Evolutionary conservation across 1,284 basidiomycete genomes (phyloP).

Genomic region (Flammula alnicola): DNA sequence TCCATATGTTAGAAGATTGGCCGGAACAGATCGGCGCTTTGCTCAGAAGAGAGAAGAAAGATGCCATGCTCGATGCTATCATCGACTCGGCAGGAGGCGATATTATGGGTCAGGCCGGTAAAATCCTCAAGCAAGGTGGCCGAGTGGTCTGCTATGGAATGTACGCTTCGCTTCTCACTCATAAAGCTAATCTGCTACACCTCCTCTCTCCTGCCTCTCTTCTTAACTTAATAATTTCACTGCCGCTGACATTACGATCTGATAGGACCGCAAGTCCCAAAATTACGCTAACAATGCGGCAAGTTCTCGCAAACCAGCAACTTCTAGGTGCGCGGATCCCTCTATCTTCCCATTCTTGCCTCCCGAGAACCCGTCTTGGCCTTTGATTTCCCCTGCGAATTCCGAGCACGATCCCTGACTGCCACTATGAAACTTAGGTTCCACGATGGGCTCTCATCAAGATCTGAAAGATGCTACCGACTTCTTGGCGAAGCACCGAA

Average conservation of each 20-base stretch:
- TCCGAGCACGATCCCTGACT: no score
- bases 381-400: constrained; percentile 1
- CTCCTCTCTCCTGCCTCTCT: background rate
- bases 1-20: constrained; percentile 61
- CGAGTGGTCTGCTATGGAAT: constrained; percentile 80
- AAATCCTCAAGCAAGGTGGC: constrained; percentile 72
- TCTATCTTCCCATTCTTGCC: constrained; percentile 1
- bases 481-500: constrained; percentile 71
- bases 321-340: constrained; percentile 60
- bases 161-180: constrained; percentile 43
- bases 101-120: constrained; percentile 63
- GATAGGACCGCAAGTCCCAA: constrained; percentile 68
- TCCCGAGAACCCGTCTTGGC: no score
- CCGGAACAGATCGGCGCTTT: constrained; percentile 55
- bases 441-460: constrained; percentile 84
- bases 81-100: constrained; percentile 85
- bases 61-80: constrained; percentile 63
- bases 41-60: constrained; percentile 45
- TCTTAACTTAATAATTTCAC: background rate
- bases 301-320: constrained; percentile 79
- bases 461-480: constrained; percentile 76
- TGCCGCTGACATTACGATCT: constrained; percentile 10
- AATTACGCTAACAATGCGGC: constrained; percentile 77
- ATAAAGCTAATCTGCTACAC: background rate
- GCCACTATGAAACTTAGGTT: no score